Evolutionary conservation across 176 grass and related monocot genomes (phyloP).

Genomic region (Raddia guianensis): DNA sequence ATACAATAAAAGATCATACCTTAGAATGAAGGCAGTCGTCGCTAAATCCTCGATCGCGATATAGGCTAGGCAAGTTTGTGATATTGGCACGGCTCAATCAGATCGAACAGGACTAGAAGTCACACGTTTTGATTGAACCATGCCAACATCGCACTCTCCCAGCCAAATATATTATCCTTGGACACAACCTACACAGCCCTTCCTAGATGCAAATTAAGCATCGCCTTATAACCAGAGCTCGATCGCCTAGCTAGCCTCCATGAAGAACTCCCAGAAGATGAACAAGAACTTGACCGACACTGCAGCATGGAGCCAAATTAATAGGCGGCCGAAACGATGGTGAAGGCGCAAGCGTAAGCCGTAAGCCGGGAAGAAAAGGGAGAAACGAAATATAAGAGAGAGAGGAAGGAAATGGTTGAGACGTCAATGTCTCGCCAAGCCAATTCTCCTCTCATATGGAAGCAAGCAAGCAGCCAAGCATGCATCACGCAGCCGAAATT

Average conservation of each 20-base stretch:
- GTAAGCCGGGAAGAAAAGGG: background rate
- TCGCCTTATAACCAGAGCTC: background rate
- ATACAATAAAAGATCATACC: background rate
- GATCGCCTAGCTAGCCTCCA: background rate
- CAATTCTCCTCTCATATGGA: background rate
- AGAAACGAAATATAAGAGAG: background rate
- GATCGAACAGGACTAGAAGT: background rate
- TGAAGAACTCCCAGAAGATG: background rate
- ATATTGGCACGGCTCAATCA: constrained; percentile 92
- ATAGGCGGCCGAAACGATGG: constrained; percentile 31
- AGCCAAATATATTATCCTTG: background rate
- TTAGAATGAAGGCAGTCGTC: constrained; percentile 3
- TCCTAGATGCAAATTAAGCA: background rate
- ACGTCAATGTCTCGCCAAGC: constrained; percentile 47
- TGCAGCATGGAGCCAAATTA: constrained; percentile 35
- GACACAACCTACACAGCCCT: background rate
- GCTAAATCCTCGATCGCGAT: background rate
- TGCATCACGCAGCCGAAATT: constrained; percentile 36
- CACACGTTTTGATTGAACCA: constrained; percentile 61
- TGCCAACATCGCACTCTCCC: constrained; percentile 70
- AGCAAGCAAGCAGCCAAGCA: constrained; percentile 9
- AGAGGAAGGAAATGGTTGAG: constrained; percentile 45
- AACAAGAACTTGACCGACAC: background rate
- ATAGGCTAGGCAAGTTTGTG: constrained; percentile 48
- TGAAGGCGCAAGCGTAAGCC: background rate